Base-by-base conservation (phyloP, 2,329 filamentous ascomycete genomes). In the Botrytis sinoallii region DNA sequence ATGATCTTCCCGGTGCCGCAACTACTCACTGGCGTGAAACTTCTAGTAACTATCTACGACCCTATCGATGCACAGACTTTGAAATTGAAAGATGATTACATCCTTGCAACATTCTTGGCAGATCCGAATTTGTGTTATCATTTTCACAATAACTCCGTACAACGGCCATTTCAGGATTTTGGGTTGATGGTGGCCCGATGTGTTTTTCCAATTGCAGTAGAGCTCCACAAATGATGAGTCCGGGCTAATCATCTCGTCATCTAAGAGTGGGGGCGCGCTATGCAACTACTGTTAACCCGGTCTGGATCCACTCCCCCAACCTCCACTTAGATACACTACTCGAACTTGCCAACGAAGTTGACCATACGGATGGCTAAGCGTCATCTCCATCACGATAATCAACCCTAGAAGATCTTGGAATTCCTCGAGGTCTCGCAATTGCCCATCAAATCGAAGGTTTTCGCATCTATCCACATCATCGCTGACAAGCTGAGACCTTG, bases 231-330 rank as follows among this genome's bases (percentile, higher is more conserved):
- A 32, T 42, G 48, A 44, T 57, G 35, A 69, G 18, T 52, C 48
- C 35, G 38, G 38, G 38, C 40, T 69, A 40, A 69, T 69, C 66
- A 69, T 69, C 48, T 69, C 66, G 48, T 69, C 66, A 69, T 57
- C 48, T 42, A 29, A 69, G 22, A 69, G 66, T 69, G 66, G 66
- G 66, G 66, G 66, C 20, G 48, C 6, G 6, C 12, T 44, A 42
- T 69, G 48, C 66, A 68, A 3, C 35, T 32, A 69, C 66, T 57
- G 25, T 69, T 14, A 25, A 57, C 48, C 66, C 29, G 35, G 66
- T 25, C 22, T 65, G 63, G 44, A 57, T 69, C 66, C 66, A 68
- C 46, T 57, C n/a, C 25, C 25, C 46, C 64, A 32, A 25, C 44
- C 38, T 57, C 38, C 35, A 69, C 66, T 42, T 68, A 25, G 35